Evolutionary conservation across 306 rosid genomes (phyloP).

Genomic region (Casuarina glauca): DNA sequence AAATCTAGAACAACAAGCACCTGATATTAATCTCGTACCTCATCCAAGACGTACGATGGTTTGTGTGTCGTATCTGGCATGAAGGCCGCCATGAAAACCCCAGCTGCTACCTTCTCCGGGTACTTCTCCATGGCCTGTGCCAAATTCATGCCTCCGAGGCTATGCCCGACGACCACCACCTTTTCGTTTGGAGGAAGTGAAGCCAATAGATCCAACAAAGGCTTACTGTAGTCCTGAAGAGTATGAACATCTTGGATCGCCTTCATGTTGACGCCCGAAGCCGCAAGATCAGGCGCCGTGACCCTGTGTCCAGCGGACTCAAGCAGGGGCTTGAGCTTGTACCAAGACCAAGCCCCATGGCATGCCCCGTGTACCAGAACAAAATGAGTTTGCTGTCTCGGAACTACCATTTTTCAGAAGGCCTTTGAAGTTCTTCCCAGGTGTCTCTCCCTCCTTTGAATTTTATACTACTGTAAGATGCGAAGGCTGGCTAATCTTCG

Average conservation of each 20-base stretch:
- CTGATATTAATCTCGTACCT: conserved; percentile 34
- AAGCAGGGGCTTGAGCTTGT: conserved; percentile 56
- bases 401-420: not conserved
- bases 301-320: conserved; percentile 53
- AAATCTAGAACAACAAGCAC: too few species aligned
- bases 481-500: too few species aligned
- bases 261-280: conserved; percentile 49
- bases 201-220: conserved; percentile 49
- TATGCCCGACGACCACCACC: conserved; percentile 73
- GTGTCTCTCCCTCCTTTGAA: too few species aligned
- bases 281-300: conserved; percentile 50
- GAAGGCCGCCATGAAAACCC: conserved; percentile 64
- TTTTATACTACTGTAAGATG: too few species aligned
- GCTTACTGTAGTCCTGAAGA: conserved; percentile 43
- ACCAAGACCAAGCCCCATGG: conserved; percentile 79
- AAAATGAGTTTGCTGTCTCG: conserved; percentile 35
- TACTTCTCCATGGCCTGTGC: conserved; percentile 66
- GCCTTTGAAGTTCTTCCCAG: too few species aligned
- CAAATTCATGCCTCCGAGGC: conserved; percentile 65
- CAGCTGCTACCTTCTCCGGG: conserved; percentile 48
- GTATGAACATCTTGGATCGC: conserved; percentile 47
- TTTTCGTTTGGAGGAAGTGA: conserved; percentile 42
- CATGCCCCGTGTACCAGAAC: conserved; percentile 74
- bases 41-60: conserved; percentile 51
- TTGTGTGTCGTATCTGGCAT: conserved; percentile 51